Evolutionary conservation across 306 rosid species (phyloP).

Genomic region (Albizia julibrissin): DNA sequence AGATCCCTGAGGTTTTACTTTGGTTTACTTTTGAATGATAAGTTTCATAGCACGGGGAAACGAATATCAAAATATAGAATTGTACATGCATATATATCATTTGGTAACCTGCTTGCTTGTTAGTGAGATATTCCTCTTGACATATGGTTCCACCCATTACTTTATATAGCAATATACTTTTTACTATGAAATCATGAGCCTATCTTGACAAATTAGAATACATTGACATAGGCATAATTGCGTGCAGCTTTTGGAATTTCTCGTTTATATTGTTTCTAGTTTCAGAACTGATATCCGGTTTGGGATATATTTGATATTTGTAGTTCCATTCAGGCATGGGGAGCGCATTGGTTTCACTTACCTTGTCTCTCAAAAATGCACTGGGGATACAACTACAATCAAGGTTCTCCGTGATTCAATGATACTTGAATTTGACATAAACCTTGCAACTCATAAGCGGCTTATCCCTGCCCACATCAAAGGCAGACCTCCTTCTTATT

Average conservation of each 20-base stretch:
- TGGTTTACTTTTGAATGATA: not conserved
- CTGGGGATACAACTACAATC: conserved; percentile 59
- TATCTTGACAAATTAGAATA: not conserved
- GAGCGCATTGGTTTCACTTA: conserved; percentile 90
- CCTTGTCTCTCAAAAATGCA: conserved; percentile 69
- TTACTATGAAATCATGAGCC: not conserved
- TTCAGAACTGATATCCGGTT: conserved; percentile 22
- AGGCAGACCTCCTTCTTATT: conserved; percentile 91
- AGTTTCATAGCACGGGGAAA: not conserved
- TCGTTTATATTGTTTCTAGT: not conserved
- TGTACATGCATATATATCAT: not conserved
- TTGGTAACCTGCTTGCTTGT: not conserved
- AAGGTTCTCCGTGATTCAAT: conserved; percentile 56
- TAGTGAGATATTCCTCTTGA: not conserved
- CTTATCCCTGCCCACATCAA: conserved; percentile 79
- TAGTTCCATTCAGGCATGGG: conserved; percentile 87
- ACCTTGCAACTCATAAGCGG: conserved; percentile 68
- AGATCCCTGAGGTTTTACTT: not conserved
- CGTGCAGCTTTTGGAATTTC: not conserved
- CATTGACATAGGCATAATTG: not conserved
- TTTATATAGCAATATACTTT: not conserved
- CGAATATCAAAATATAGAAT: not conserved
- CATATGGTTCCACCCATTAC: not conserved
- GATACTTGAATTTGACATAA: conserved; percentile 56
- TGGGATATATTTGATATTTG: conserved; percentile 32